Evolutionary conservation across 2,329 filamentous ascomycete species (phyloP), one percentile per base, ranked within the genome.

Genomic region (Clarireedia homoeocarpa): DNA sequence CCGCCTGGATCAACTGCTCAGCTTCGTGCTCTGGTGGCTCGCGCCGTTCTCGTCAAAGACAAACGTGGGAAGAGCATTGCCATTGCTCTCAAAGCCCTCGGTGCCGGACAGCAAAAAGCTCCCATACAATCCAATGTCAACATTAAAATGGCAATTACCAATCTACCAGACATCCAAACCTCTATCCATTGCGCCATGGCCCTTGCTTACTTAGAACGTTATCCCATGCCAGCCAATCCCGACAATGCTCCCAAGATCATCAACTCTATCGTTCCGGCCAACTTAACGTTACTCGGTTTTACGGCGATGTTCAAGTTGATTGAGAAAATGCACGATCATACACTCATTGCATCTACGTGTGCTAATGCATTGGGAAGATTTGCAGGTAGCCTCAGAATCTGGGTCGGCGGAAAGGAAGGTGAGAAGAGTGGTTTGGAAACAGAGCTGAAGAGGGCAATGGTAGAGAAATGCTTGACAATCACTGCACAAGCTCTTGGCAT

Each of bases 1-100:
- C 92, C 92, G 0, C 83, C 86, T 39, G 88, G 87, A 12, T 95
- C 90, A 1, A 82, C 83, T 23, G 86, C 88, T 15, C 81, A 83
- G 59, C 73, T 79, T 15, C 81, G 82, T 36, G 81, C 80, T 23
- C 72, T 84, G 2, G 75, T 85, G 34, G 78, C 82, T 3, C 79
- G 79, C 23, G 81, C 83, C 4, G 73, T 84, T 17, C 70, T 86
- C 15, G 69, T 77, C 26, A 72, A 79, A 26, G 74, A 80, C 62
- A 77, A 76, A 55, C 79, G 80, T 44, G 79, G 76, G 42, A 71
- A 73, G 40, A 79, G 79, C 62, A 84, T 86, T 50, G 78, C 78
- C 39, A 72, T 75, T 4, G 81, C 81, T 9, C 68, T 83, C 27
- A 72, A 79, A 62, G 77, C 77, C 6, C 73, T 84, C 42, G 73